Evolutionary conservation across 164 flowering plant genomes (phyloP), one percentile per base, ranked within the genome.

Genomic region (Liquidambar formosana): DNA sequence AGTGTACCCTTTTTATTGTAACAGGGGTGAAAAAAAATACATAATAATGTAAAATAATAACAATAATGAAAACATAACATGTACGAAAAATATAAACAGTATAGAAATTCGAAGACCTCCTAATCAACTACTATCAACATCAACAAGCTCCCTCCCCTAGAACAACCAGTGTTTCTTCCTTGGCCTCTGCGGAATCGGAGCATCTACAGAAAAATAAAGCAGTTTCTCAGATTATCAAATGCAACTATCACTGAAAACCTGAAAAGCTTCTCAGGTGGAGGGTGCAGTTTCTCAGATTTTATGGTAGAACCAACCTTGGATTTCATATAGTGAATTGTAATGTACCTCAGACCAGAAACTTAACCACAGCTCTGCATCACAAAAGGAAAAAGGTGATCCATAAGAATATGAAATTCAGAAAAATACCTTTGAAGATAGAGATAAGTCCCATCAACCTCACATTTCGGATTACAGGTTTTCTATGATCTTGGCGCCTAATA

Each of bases 291-390:
- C n/a, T n/a, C n/a, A 28, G 38, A 1, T 38, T 60, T 52, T 19
- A 15, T 23, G 16, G 10, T 11, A 19, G 67, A 66, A 79, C 88
- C 22, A 56, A 92, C 97, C 94, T 81, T 65, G 82, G 26, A 86
- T 67, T 44, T 85, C 93, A 70, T 91, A 91, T 16, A 93, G 71
- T n/a, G 98, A 91, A 75, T 93, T 93, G 84, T 93, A 93, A 66
- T 93, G 98, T 38, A 91, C 93, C 78, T 93, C 96, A 61, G 96
- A 93, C 96, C 96, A 93, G 71, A 93, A 91, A 75, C 98, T 93
- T 68, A 93, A 67, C 96, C 98, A 93, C 46, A 93, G 80, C 73
- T 87, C 98, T 93, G 87, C 86, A 83, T 33, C 27, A 62, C 46
- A n/a, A 44, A 60, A 57, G 48, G 10, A 38, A n/a, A 28, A 60